phyloP scores from a whole-genome alignment of 257 asterid genomes.

The Solanum lycopersicoides region DNA sequence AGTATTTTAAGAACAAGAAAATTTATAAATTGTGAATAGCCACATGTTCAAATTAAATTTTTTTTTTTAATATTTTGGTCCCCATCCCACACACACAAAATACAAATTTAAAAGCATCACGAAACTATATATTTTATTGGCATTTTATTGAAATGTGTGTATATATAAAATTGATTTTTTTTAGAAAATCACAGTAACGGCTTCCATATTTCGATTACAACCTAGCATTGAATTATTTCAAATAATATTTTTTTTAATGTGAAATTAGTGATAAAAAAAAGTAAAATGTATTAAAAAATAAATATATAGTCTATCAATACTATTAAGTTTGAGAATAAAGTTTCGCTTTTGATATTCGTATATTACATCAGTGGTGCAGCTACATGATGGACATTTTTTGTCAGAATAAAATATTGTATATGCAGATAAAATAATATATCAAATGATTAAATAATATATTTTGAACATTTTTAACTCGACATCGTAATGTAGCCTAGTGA shows the following conservation, averaged over 20 bases:
- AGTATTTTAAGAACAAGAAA: neutral
- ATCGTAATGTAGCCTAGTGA: no score
- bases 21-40: neutral
- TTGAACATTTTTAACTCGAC: no score
- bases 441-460: no score
- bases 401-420: no score
- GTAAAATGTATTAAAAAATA: no score
- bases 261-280: no score
- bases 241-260: no score
- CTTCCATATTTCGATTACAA: neutral
- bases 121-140: neutral
- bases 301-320: no score
- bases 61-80: neutral
- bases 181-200: neutral
- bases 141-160: neutral
- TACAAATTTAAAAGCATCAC: neutral
- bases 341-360: neutral
- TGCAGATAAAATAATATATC: rapidly evolving
- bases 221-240: neutral
- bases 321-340: neutral
- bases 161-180: neutral
- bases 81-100: neutral
- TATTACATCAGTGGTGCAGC: no score
- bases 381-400: no score
- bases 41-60: neutral